Evolutionary conservation across 805 yeast species (phyloP), one percentile per base, ranked within the genome.

Genomic region (Saccharomycopsis fermentans): DNA sequence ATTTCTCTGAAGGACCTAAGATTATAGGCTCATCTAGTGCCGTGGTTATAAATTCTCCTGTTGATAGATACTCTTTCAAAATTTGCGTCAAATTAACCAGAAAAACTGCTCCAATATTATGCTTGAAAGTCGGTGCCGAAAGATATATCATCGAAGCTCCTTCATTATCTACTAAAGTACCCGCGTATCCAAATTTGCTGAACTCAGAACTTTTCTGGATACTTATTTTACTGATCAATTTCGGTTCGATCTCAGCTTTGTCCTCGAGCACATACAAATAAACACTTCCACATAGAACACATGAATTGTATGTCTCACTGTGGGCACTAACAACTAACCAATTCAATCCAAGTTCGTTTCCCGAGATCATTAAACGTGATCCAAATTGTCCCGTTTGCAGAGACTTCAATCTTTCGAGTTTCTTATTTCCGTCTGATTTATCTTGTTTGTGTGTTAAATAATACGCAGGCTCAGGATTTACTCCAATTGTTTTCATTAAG

Each of bases 251-350:
- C 3, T 17, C 11, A 6, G 6, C 4, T n/a, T 39, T 9, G 24
- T 32, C 47, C 26, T 12, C 50, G 21, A 51, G 9, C 32, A 29
- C 27, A 40, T 73, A 77, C 1, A 73, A 59, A 58, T 73, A 71
- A 0, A 74, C 71, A 2, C 72, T 68, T 2, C 86, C 86, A 54
- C 77, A 69, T 40, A 73, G 69, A 9, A 66, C 55, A 59, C 75
- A 70, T 0, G 55, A 35, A 0, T 60, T 67, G 12, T 65, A 58
- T 0, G 75, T 59, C 40, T 67, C 69, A 2, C 70, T 62, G 24
- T 67, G 67, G 6, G 72, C 67, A 59, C 73, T 65, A 63, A 67
- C 34, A 59, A 64, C 73, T 63, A 77, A 54, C 56, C 63, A 64
- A 9, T 63, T 62, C 14, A 65, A 66, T 2, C 65, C 68, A 26